Evolutionary conservation across 2,329 filamentous ascomycete genomes (phyloP), one percentile per base, ranked within the genome.

Genomic region (Penicillium sp.): DNA sequence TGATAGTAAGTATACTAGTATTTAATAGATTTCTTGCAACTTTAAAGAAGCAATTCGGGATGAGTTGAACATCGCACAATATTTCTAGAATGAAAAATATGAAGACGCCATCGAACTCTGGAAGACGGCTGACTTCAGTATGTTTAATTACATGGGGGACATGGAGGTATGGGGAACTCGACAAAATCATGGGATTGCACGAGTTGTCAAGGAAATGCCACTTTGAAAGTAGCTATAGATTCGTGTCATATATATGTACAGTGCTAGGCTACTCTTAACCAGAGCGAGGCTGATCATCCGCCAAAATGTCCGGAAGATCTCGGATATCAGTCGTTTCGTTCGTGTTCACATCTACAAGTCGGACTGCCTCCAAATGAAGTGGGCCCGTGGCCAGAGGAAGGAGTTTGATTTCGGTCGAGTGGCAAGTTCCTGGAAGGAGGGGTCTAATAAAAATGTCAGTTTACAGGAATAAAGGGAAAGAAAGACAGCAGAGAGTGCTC

Each of bases 281-380:
- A 42, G 50, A 54, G 55, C 62, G 62, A 38, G 58, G 60, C 50
- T 67, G 66, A 49, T 73, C 69, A 57, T 70, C 67, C 12, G 77
- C 77, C 54, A 85, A 69, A 56, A 86, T 80, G 62, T 83, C 82
- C 4, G 84, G 84, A 51, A 86, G 69, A 62, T 86, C 82, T 56
- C 77, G 72, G 51, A 86, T 78, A 67, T 86, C 83, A 8, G 81
- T 80, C 27, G 77, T 78, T 69, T 85, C 82, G 59, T 83, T 80
- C 25, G 80, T 81, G 52, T 78, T 79, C 57, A 85, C 67, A 71
- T 86, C 84, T 19, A 85, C 73, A 10, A 86, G 73, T 23, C 82
- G 76, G 23, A 86, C 71, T 7, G 77, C 77, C 54, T 85, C 83
- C 3, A 86, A 64, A 27, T 79, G 75, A 52, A 85, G 73, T 17